These are phyloP conservation scores for Geotrichum candidum DNA, from an alignment of 1,139 yeast genomes.

Conservation along the genomic window DNA sequence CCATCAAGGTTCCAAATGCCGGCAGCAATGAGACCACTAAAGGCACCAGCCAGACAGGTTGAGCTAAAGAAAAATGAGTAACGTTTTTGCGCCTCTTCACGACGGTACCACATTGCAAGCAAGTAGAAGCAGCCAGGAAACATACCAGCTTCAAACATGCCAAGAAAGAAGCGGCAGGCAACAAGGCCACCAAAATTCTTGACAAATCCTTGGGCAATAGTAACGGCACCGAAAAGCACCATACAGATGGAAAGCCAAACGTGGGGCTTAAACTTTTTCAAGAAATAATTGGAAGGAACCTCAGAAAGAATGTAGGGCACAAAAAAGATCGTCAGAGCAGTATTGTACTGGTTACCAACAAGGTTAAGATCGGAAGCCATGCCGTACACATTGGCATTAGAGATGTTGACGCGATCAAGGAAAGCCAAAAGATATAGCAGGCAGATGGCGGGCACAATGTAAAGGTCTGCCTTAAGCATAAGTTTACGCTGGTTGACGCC, in stretches of 20 bases:
- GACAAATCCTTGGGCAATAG: slow-evolving; percentile 63
- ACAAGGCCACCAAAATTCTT: slow-evolving; percentile 52
- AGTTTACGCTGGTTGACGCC: slow-evolving; percentile 45
- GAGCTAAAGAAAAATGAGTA: slow-evolving; percentile 64
- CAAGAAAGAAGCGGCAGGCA: slow-evolving; percentile 58
- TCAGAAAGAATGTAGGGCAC: slow-evolving; percentile 67
- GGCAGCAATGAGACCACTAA: slow-evolving; percentile 70
- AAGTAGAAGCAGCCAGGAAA: slow-evolving; percentile 71
- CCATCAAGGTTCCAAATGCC: slow-evolving; percentile 51
- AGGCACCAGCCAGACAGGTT: slow-evolving; percentile 72
- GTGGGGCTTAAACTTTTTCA: slow-evolving; percentile 59
- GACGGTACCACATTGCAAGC: slow-evolving; percentile 48
- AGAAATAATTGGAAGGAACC: slow-evolving; percentile 56
- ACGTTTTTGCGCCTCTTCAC: slow-evolving; percentile 61
- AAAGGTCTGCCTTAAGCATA: slow-evolving; percentile 57
- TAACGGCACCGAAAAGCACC: slow-evolving; percentile 54
- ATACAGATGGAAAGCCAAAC: slow-evolving; percentile 55
- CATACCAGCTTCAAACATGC: slow-evolving; percentile 61
- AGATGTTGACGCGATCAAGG: slow-evolving; percentile 66
- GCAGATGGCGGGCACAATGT: slow-evolving; percentile 67
- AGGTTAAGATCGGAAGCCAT: slow-evolving; percentile 48
- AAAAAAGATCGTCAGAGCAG: slow-evolving; percentile 57
- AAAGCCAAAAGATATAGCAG: slow-evolving; percentile 62
- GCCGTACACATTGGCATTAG: slow-evolving; percentile 69
- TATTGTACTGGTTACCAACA: slow-evolving; percentile 55